A percentile compares a stretch with the other conserved stretches of the same genome.
Conservation (phyloP, 2,329 filamentous ascomycete genomes). For the Calonectria hongkongensis region DNA sequence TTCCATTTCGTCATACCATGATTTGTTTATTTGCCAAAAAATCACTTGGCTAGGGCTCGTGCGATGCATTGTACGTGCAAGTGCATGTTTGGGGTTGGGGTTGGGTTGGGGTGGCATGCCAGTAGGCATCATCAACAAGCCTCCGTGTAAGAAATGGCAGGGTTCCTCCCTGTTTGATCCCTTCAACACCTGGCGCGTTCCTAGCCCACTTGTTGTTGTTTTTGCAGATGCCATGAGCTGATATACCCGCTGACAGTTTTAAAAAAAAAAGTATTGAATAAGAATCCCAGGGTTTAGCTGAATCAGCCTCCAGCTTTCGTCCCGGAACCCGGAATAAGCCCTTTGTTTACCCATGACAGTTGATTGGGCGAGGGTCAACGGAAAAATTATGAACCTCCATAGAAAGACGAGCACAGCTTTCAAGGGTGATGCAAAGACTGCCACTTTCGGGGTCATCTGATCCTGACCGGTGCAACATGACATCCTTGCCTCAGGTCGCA, state of each 20-base stretch:
- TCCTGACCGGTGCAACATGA: neutral
- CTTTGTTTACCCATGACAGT: too few relatives aligned
- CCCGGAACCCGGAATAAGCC: too few relatives aligned
- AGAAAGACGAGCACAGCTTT: neutral
- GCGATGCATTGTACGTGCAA: neutral
- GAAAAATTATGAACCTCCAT: neutral
- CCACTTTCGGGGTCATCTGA: neutral
- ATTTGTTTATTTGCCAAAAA: neutral
- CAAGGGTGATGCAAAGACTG: neutral
- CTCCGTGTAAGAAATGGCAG: neutral
- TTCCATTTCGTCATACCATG: neutral
- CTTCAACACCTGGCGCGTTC: too few relatives aligned
- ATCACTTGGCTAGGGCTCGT: neutral
- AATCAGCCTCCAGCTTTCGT: too few relatives aligned
- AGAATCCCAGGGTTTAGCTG: too few relatives aligned
- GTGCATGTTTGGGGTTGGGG: neutral
- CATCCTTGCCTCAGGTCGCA: neutral
- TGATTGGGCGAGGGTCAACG: neutral
- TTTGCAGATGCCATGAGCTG: neutral
- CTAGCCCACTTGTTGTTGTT: neutral
- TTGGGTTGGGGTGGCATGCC: neutral
- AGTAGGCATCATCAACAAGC: neutral
- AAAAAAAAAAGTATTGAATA: too few relatives aligned
- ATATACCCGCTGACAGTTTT: too few relatives aligned
- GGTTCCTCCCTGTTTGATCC: neutral